A percentile compares a stretch with the other conserved stretches of the same genome.
These are phyloP conservation scores for Phycomyces nitens DNA, from an alignment of 192 early-diverging fungal genomes.

Conservation along the genomic window DNA sequence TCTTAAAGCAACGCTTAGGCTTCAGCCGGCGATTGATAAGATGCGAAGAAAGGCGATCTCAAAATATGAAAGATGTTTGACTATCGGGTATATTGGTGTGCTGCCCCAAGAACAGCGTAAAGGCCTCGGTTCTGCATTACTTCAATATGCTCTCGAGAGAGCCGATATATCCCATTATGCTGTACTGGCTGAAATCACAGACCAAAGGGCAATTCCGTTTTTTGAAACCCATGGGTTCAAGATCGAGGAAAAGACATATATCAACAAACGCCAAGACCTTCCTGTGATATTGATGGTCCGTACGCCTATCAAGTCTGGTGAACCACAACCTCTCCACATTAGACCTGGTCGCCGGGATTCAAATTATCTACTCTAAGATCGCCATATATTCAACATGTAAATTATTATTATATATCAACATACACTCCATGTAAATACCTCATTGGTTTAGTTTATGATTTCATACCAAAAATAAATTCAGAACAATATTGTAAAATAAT, in stretches of 20 bases:
- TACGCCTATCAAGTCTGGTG: neutral
- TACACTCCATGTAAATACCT: no score
- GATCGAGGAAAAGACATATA: conserved; percentile 5
- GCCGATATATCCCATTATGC: conserved; percentile 20
- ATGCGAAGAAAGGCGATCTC: conserved; percentile 8
- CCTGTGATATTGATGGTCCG: conserved; percentile 29
- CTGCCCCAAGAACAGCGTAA: conserved; percentile 31
- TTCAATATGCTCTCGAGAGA: conserved; percentile 21
- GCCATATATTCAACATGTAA: no score
- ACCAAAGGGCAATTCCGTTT: conserved; percentile 12
- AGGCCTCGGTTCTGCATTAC: conserved; percentile 20
- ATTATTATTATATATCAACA: no score
- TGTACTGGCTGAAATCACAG: conserved; percentile 17
- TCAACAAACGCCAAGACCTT: conserved; percentile 9
- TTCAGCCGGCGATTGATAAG: conserved; percentile 6
- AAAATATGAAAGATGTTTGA: conserved; percentile 7
- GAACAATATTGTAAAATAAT: no score
- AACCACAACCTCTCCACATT: conserved; percentile 13
- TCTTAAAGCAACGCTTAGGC: conserved; percentile 7
- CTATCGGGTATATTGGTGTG: conserved; percentile 26
- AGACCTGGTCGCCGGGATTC: conserved; percentile 28
- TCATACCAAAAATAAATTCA: no score
- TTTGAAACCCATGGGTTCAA: conserved; percentile 30
- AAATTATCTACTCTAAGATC: conserved; percentile 14
- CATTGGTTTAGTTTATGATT: no score